These are phyloP conservation scores for Gastrolobium villosum DNA, from an alignment of 306 rosid genomes.

Conservation along the genomic window DNA sequence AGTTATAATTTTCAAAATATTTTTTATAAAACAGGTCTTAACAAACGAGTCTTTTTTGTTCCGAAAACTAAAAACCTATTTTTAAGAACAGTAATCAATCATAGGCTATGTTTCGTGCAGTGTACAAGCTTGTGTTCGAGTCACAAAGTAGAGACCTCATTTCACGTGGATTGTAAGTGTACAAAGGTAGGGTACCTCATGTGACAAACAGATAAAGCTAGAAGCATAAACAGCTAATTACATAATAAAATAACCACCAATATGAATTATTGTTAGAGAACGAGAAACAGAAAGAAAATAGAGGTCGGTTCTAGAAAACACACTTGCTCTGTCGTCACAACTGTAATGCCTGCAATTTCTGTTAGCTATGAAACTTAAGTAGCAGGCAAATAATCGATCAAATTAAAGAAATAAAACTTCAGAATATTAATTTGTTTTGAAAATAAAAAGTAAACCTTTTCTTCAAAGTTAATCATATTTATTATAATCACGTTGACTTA, in stretches of 20 bases:
- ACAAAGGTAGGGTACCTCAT: slow-evolving; percentile 61
- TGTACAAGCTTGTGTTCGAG: slow-evolving; percentile 38
- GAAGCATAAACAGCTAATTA: slow-evolving; percentile 61
- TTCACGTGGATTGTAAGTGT: slow-evolving; percentile 69
- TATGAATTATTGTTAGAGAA: slow-evolving; percentile 46
- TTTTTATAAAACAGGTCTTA: too few species aligned
- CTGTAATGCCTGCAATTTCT: slow-evolving; percentile 50
- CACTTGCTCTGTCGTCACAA: slow-evolving; percentile 52
- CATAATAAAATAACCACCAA: slow-evolving; percentile 35
- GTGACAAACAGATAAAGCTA: slow-evolving; percentile 63
- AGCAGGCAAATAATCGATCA: slow-evolving; percentile 28
- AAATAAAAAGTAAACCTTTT: neutral
- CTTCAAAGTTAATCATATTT: slow-evolving; percentile 35
- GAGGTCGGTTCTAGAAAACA: slow-evolving; percentile 52
- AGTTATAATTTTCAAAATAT: too few species aligned
- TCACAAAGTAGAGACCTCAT: slow-evolving; percentile 47
- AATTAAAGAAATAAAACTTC: neutral
- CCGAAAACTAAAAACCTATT: too few species aligned
- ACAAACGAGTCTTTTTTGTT: too few species aligned
- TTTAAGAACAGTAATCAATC: too few species aligned
- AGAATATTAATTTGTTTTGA: neutral
- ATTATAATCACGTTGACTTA: slow-evolving; percentile 10
- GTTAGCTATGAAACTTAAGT: slow-evolving; percentile 20
- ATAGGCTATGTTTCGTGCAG: slow-evolving; percentile 36
- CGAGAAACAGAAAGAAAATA: neutral